phyloP scores from a whole-genome alignment of 108 stramenopile genomes.

The Cyclotella cryptica region DNA sequence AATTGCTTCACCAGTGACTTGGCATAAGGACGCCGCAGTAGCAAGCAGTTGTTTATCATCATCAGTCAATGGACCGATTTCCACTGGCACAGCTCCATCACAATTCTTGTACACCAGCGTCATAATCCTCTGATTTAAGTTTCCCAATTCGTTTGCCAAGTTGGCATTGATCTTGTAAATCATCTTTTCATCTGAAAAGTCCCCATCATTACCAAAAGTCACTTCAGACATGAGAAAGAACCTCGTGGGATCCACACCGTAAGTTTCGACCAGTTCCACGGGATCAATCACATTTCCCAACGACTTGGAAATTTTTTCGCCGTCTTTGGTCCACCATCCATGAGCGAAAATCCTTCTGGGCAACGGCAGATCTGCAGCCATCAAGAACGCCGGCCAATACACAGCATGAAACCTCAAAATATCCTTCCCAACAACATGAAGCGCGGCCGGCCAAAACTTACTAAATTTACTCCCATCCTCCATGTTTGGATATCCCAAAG shows the following conservation, averaged over 20 bases:
- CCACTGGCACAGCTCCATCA: conserved; percentile 65
- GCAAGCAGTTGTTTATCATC: conserved; percentile 78
- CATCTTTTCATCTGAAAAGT: conserved; percentile 91
- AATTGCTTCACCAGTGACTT: conserved; percentile 57
- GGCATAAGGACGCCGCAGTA: conserved; percentile 61
- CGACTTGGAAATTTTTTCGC: conserved; percentile 95
- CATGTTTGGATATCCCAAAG: conserved; percentile 85
- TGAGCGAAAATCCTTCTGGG: conserved; percentile 96
- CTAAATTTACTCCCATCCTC: conserved; percentile 58
- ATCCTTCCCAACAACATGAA: conserved; percentile 98
- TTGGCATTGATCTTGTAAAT: conserved; percentile 87
- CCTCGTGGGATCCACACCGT: conserved; percentile 93
- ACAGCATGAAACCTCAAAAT: conserved; percentile 98
- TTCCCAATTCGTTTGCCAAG: conserved; percentile 94
- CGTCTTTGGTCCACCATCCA: conserved; percentile 98
- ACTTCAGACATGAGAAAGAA: conserved; percentile 95
- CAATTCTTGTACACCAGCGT: conserved; percentile 93
- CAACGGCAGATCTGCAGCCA: conserved; percentile 93
- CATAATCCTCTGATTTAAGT: conserved; percentile 90
- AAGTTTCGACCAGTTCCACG: conserved; percentile 85
- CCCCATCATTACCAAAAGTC: conserved; percentile 91
- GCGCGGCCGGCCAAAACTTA: conserved; percentile 87
- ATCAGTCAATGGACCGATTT: conserved; percentile 54
- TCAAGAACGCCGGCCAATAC: conserved; percentile 98
- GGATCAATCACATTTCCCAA: conserved; percentile 96